A percentile compares a stretch with the other conserved stretches of the same genome.
These are phyloP conservation scores for Aspergillus hancockii DNA, from an alignment of 495 filamentous ascomycete genomes.

Conservation along the genomic window DNA sequence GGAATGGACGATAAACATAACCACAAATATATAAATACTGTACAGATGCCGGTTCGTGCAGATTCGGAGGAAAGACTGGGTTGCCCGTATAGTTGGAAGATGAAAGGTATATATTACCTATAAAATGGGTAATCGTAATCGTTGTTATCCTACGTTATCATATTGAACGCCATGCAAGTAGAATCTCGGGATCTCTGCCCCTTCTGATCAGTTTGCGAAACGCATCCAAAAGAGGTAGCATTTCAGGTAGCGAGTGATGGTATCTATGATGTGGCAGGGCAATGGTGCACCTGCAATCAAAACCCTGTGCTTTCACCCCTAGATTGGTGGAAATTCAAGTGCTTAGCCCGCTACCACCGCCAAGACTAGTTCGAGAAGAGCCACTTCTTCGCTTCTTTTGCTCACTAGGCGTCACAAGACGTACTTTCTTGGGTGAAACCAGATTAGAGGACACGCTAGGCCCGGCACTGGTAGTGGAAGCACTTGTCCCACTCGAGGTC, in stretches of 20 bases:
- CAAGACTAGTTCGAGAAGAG: slow-evolving; percentile 27
- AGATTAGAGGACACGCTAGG: slow-evolving; percentile 28
- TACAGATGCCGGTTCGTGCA: too few relatives aligned
- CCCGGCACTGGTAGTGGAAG: slow-evolving; percentile 24
- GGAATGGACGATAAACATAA: too few relatives aligned
- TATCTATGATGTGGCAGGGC: neutral
- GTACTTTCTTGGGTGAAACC: slow-evolving; percentile 48
- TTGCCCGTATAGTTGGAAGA: too few relatives aligned
- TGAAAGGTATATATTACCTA: neutral
- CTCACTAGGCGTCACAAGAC: slow-evolving; percentile 46
- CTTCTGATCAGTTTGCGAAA: neutral
- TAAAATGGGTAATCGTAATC: neutral
- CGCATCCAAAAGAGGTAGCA: neutral
- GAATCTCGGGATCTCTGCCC: neutral
- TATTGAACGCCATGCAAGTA: neutral
- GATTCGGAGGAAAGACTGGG: too few relatives aligned
- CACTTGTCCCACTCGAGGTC: slow-evolving; percentile 24
- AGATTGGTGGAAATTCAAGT: neutral
- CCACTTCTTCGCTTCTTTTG: slow-evolving; percentile 33
- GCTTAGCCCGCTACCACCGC: slow-evolving; percentile 15
- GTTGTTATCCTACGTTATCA: neutral
- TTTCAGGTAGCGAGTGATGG: neutral
- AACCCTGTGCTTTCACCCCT: neutral
- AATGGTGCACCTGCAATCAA: neutral
- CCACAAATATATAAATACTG: too few relatives aligned